These are phyloP conservation scores for Boletus bicolor DNA, from an alignment of 768 basidiomycete genomes.

Conservation along the genomic window DNA sequence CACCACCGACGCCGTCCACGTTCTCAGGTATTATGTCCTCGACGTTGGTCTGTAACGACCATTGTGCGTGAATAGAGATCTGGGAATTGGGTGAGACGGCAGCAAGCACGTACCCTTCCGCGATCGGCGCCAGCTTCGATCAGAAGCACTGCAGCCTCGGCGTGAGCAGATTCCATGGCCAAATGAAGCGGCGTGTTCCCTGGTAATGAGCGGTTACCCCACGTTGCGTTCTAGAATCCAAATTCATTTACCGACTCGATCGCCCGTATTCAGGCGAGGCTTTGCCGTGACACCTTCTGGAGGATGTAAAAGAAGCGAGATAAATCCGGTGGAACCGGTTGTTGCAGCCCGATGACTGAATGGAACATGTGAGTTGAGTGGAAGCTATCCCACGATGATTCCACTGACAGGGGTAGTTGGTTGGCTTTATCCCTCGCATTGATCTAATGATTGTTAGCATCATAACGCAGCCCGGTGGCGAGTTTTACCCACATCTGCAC, in stretches of 20 bases:
- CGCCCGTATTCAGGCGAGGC: conserved; percentile 80
- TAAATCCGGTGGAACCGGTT: conserved; percentile 88
- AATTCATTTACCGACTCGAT: conserved; percentile 60
- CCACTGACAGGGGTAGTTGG: conserved; percentile 78
- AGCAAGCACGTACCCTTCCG: conserved; percentile 57
- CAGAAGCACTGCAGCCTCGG: conserved; percentile 82
- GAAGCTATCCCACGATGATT: neutral
- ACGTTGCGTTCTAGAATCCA: neutral
- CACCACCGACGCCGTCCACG: conserved; percentile 84
- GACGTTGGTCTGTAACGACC: conserved; percentile 59
- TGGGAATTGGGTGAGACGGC: neutral
- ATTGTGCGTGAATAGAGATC: conserved; percentile 1
- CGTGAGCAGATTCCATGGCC: conserved; percentile 95
- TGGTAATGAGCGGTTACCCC: conserved; percentile 28
- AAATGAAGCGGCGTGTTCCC: conserved; percentile 97
- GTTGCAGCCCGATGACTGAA: conserved; percentile 92
- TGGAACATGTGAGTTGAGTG: conserved; percentile 4
- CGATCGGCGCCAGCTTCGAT: conserved; percentile 97
- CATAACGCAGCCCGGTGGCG: conserved; percentile 28
- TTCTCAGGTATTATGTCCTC: conserved; percentile 88
- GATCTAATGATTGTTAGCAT: conserved; percentile 55
- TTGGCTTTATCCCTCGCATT: conserved; percentile 93
- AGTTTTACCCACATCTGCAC: conserved; percentile 77
- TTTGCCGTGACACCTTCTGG: conserved; percentile 66
- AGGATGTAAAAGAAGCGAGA: conserved; percentile 80